Base-by-base conservation (phyloP, 2,329 filamentous ascomycete genomes). In the Hypocrella siamensis region DNA sequence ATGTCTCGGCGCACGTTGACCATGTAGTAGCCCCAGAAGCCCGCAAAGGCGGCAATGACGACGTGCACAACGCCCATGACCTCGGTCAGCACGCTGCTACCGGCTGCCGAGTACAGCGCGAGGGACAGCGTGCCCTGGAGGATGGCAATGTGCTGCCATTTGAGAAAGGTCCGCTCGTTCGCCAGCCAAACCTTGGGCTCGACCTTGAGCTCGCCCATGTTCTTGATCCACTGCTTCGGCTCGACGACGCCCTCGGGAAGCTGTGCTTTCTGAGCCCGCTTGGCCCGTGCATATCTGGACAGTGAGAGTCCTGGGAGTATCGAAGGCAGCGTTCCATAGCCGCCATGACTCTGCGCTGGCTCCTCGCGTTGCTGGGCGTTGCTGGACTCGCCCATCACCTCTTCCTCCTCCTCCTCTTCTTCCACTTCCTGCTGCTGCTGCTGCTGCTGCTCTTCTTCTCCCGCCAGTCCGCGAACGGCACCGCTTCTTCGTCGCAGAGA, bases 181-280 rank as follows among this genome's bases (percentile, higher is more conserved):
- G 90, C 90, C 35, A 98, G 76, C 88, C 90, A 98, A 19, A 98
- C 88, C 58, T 98, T 98, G 38, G 84, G 85, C 60, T 98, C 90
- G 35, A 98, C 84, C 49, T 85, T 80, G 41, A 96, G 70, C 22
- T 85, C 81, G 3, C 90, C 88, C 21, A 79, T 71, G 56, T 98
- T 92, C 62, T 98, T 98, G 64, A 98, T 82, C 76, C 88, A 92
- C 41, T 75, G 67, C 7, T 70, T 73, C 2, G 90, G 90, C 48
- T 92, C 76, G 16, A 71, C 71, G n/a, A 98, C 83, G 19, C 90
- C 90, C 17, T 85, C 80, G 1, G 90, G 90, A 3, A 96, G 64
- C 32, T 65, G 57, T 18, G 60, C 57, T 18, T 55, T 53, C 43
- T 63, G 53, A 28, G 67, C 61, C 34, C 67, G 61, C 44, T 64